A percentile compares a stretch with the other conserved stretches of the same genome.
Evolutionary conservation across 202 grass and related monocot genomes (phyloP).

Genomic region (Dendrocalamus latiflorus): DNA sequence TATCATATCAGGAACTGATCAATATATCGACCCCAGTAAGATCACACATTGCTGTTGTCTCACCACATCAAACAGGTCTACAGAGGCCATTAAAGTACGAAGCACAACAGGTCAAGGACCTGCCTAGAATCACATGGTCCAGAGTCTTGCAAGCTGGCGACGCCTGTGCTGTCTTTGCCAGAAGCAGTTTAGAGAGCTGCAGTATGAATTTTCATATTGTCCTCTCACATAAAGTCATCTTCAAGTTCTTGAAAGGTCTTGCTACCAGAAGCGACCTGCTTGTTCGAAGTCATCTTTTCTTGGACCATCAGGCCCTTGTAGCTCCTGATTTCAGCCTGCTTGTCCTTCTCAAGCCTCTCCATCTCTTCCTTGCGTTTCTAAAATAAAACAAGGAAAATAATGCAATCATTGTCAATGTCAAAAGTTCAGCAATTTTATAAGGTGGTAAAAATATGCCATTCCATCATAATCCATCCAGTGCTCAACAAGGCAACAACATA

Average conservation of each 20-base stretch:
- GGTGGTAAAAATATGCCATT: background rate
- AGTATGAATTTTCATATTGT: background rate
- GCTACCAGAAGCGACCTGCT: no score
- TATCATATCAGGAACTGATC: background rate
- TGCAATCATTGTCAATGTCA: background rate
- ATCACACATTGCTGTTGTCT: conserved; percentile 1
- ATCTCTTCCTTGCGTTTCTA: conserved; percentile 94
- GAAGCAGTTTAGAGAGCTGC: conserved; percentile 5
- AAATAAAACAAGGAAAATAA: conserved; percentile 15
- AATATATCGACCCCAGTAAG: conserved; percentile 10
- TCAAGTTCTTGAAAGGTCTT: no score
- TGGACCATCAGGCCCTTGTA: no score
- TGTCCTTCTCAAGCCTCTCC: no score
- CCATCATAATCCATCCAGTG: background rate
- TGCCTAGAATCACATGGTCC: conserved; percentile 5
- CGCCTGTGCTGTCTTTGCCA: conserved; percentile 36
- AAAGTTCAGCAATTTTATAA: background rate
- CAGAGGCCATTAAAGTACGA: background rate
- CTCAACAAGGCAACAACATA: background rate
- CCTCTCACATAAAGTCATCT: no score
- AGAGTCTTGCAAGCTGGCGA: background rate
- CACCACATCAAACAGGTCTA: conserved; percentile 27
- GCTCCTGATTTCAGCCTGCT: no score
- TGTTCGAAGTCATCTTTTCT: no score
- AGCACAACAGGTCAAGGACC: conserved; percentile 20